A percentile compares a stretch with the other conserved stretches of the same genome.
Evolutionary conservation across 2,329 filamentous ascomycete species (phyloP).

Genomic region (Apiospora phragmitis): DNA sequence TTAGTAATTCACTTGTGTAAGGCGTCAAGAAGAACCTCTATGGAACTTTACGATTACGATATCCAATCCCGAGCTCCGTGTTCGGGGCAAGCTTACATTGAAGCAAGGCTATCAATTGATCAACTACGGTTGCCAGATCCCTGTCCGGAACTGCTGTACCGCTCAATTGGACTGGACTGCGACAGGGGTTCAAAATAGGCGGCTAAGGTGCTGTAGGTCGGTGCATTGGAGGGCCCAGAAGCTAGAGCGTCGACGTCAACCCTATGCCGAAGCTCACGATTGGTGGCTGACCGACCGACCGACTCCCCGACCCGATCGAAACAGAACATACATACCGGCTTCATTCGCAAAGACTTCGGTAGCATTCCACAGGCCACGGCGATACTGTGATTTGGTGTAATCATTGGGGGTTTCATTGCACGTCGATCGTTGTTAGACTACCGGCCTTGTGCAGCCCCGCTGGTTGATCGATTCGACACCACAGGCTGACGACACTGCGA

Average conservation of each 20-base stretch:
- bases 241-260: constrained; percentile 1
- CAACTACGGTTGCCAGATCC: background rate
- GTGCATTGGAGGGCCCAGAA: background rate
- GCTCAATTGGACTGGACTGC: background rate
- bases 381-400: background rate
- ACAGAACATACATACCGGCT: background rate
- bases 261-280: background rate
- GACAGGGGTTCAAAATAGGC: background rate
- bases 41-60: background rate
- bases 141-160: background rate
- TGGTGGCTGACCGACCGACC: constrained; percentile 1
- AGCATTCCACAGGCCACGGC: background rate
- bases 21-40: background rate
- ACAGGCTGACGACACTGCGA: background rate
- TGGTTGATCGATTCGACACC: background rate
- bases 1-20: background rate
- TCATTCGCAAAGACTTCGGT: background rate
- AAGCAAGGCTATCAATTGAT: constrained; percentile 5
- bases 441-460: background rate
- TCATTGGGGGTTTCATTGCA: background rate
- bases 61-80: background rate
- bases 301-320: background rate
- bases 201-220: background rate
- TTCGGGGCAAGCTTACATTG: background rate
- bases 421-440: background rate